phyloP scores from a whole-genome alignment of 306 rosid species.

The Sicyos baderoa region DNA sequence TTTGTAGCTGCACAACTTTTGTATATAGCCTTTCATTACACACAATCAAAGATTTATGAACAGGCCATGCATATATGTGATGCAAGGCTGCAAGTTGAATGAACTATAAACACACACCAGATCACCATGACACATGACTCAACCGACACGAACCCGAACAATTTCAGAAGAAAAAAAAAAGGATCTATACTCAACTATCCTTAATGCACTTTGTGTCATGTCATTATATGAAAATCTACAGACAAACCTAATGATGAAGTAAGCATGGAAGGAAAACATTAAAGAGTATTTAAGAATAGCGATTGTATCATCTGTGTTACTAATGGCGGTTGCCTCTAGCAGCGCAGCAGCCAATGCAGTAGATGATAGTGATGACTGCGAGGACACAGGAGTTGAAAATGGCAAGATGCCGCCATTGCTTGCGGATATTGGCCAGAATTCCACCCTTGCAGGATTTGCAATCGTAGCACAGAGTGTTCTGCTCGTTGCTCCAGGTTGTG shows the following conservation, averaged over 20 bases:
- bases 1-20: background rate
- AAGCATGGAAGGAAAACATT: conserved; percentile 11
- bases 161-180: background rate
- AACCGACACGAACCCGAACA: background rate
- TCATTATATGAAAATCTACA: background rate
- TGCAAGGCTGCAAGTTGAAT: no score
- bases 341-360: conserved; percentile 71
- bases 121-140: background rate
- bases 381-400: background rate
- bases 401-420: conserved; percentile 52
- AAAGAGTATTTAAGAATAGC: conserved; percentile 37
- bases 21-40: background rate
- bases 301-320: conserved; percentile 17
- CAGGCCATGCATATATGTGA: background rate
- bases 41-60: background rate
- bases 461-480: conserved; percentile 47
- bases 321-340: conserved; percentile 32
- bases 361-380: conserved; percentile 36
- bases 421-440: conserved; percentile 53
- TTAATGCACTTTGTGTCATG: no score
- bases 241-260: no score
- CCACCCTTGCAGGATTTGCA: conserved; percentile 88
- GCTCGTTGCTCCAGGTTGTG: conserved; percentile 47
- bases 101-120: background rate
- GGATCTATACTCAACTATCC: background rate